Percentiles rank a stretch among this genome's conserved stretches.
Conservation (phyloP, 2,329 filamentous ascomycete species). For the Xylaria sp. region DNA sequence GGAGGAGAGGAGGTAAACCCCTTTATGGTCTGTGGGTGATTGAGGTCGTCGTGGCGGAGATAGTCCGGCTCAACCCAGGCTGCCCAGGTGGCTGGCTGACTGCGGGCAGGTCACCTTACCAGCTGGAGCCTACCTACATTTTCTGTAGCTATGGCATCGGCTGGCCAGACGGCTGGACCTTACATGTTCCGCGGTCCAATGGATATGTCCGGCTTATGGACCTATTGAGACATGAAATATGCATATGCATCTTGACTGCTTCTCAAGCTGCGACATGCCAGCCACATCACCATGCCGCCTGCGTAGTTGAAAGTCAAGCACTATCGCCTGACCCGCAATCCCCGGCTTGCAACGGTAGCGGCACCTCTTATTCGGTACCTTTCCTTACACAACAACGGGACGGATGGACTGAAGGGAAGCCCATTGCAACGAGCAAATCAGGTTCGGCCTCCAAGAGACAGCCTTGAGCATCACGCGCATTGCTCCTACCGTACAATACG, state of each 20-base stretch:
- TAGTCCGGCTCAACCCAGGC: too few relatives aligned
- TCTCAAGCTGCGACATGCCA: constrained; percentile 8
- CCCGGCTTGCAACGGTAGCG: background rate
- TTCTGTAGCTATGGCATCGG: background rate
- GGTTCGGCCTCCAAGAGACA: too few relatives aligned
- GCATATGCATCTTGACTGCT: constrained; percentile 22
- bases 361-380: background rate
- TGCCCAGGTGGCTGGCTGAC: too few relatives aligned
- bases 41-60: too few relatives aligned
- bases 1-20: too few relatives aligned
- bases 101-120: too few relatives aligned
- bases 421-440: background rate
- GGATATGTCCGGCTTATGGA: constrained; percentile 17
- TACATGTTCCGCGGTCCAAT: constrained; percentile 1
- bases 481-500: too few relatives aligned
- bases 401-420: background rate
- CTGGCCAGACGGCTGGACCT: background rate
- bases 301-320: constrained; percentile 4
- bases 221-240: constrained; percentile 23
- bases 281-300: constrained; percentile 7
- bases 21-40: too few relatives aligned
- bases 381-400: background rate
- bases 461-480: too few relatives aligned
- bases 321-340: background rate
- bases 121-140: too few relatives aligned